Evolutionary conservation across 257 asterid genomes (phyloP).

Genomic region (Handroanthus guayacan): DNA sequence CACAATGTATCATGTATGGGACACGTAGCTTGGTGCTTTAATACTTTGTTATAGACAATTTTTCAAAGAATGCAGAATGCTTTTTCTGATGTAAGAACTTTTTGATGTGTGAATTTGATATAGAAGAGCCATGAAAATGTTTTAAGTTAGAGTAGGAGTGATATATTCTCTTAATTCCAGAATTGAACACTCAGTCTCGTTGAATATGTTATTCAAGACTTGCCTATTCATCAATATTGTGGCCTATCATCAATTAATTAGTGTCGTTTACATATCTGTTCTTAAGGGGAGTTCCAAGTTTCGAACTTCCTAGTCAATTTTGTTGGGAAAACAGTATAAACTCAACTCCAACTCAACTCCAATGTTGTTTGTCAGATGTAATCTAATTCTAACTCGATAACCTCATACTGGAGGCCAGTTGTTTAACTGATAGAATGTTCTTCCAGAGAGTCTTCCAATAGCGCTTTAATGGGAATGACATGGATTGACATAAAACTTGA

Average conservation of each 20-base stretch:
- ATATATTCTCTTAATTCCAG: not conserved
- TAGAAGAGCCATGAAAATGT: not conserved
- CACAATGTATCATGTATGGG: not conserved
- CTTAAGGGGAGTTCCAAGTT: not conserved
- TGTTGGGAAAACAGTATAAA: not conserved
- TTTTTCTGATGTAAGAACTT: not conserved
- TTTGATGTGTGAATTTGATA: not conserved
- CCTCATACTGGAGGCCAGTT: not conserved
- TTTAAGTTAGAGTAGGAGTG: not conserved
- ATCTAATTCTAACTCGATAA: not conserved
- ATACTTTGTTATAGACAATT: not conserved
- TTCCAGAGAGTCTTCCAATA: not conserved
- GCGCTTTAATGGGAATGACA: not conserved
- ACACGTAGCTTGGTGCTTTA: not conserved
- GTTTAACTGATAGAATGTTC: not conserved
- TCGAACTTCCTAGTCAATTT: not conserved
- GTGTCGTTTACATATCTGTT: conserved; percentile 4
- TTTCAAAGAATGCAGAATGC: not conserved
- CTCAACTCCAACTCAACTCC: not conserved
- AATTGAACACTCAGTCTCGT: not conserved
- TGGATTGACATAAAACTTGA: not conserved
- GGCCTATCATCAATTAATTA: not conserved
- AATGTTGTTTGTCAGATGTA: not conserved
- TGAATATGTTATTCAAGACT: not conserved
- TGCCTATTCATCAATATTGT: not conserved